A percentile compares a stretch with the other conserved stretches of the same genome.
Conservation (phyloP, 169 alveolate genomes). For the Cryptosporidium parvum region DNA sequence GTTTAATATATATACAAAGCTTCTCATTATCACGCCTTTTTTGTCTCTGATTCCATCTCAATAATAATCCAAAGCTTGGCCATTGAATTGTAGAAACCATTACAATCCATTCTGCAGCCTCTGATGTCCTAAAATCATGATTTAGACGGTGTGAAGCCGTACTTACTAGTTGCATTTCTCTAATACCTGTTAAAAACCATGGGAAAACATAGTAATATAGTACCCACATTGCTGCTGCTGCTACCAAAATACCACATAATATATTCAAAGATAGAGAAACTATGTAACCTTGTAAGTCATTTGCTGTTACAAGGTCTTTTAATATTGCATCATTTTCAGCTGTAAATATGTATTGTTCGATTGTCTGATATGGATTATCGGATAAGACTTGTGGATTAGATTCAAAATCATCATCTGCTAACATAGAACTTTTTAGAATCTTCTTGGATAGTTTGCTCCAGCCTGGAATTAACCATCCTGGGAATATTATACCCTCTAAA, state of each 20-base stretch:
- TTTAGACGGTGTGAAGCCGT: constrained; percentile 68
- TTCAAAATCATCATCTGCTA: constrained; percentile 42
- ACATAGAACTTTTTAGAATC: constrained; percentile 28
- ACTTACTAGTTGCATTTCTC: constrained; percentile 59
- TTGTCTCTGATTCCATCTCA: constrained; percentile 80
- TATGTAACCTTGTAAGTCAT: constrained; percentile 61
- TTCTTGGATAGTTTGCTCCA: constrained; percentile 42
- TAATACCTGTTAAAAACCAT: constrained; percentile 56
- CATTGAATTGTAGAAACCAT: constrained; percentile 78
- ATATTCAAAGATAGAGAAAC: constrained; percentile 40
- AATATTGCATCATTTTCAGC: constrained; percentile 65
- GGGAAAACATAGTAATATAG: constrained; percentile 64
- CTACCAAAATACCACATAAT: constrained; percentile 45
- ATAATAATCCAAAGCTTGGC: constrained; percentile 79
- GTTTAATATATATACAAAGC: constrained; percentile 77
- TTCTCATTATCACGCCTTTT: constrained; percentile 57
- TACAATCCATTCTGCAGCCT: constrained; percentile 78
- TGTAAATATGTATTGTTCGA: constrained; percentile 38
- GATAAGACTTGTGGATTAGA: neutral
- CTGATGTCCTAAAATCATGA: constrained; percentile 75
- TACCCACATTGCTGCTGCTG: constrained; percentile 67
- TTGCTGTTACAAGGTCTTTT: constrained; percentile 54
- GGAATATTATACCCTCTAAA: constrained; percentile 2
- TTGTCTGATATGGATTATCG: neutral
- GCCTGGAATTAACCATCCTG: constrained; percentile 50